Conservation (phyloP, 2,329 filamentous ascomycete species). For the Colletotrichum gigasporum region DNA sequence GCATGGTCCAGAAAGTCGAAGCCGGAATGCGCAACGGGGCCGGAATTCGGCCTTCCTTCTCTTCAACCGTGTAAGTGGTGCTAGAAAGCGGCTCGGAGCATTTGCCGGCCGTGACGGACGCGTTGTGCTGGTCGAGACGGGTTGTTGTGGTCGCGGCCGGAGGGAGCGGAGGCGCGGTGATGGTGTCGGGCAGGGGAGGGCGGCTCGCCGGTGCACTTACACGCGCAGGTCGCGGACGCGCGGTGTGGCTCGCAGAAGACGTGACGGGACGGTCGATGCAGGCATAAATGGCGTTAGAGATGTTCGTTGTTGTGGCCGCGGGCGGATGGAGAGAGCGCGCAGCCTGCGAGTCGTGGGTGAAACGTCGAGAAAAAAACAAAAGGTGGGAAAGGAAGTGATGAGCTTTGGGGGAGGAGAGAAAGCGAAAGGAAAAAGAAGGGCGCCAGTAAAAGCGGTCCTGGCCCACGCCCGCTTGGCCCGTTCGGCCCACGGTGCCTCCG, state of each 20-base stretch:
- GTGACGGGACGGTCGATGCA: conserved; percentile 16
- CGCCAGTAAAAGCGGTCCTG: conserved; percentile 34
- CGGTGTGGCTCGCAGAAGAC: conserved; percentile 30
- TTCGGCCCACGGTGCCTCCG: conserved; percentile 32
- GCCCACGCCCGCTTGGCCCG: conserved; percentile 32
- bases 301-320: conserved; percentile 26
- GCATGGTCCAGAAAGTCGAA: conserved; percentile 28
- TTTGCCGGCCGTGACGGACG: conserved; percentile 34
- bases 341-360: conserved; percentile 26
- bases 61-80: conserved; percentile 15
- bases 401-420: conserved; percentile 38
- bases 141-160: conserved; percentile 26
- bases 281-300: conserved; percentile 16
- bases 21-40: conserved; percentile 47
- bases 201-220: conserved; percentile 30
- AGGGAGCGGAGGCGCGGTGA: conserved; percentile 25
- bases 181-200: conserved; percentile 27
- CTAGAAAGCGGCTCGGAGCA: background rate
- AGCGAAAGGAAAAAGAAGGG: conserved; percentile 39
- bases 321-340: conserved; percentile 18
- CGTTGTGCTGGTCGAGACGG: conserved; percentile 26
- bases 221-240: conserved; percentile 33
- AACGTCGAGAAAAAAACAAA: conserved; percentile 37
- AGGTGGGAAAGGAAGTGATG: conserved; percentile 39
- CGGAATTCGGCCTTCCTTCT: conserved; percentile 46